Conservation (phyloP, 2,329 filamentous ascomycete species). For the Calonectria fujianensis region DNA sequence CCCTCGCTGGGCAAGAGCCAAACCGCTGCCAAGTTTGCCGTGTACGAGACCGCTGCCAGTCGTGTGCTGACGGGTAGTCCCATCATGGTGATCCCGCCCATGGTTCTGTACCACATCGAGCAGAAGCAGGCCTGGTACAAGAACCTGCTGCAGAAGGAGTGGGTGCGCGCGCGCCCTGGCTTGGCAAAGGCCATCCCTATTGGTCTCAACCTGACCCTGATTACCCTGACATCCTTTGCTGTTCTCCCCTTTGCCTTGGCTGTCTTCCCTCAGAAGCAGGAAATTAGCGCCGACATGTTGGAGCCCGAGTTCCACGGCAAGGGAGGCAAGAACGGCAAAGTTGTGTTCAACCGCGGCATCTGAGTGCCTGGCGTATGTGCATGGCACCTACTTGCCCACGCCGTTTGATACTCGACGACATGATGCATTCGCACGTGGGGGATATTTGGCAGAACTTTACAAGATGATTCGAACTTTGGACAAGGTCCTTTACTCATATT, state of each 20-base stretch:
- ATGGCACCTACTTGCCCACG: not conserved
- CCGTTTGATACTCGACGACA: not conserved
- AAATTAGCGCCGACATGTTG: constrained; percentile 82
- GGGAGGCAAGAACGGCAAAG: constrained; percentile 85
- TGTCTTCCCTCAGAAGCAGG: constrained; percentile 94
- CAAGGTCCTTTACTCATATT: not conserved
- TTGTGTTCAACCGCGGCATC: constrained; percentile 98
- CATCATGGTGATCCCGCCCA: constrained; percentile 96
- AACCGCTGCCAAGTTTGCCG: constrained; percentile 90
- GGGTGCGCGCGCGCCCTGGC: constrained; percentile 85
- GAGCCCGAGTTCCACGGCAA: constrained; percentile 91
- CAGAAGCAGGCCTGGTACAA: constrained; percentile 63
- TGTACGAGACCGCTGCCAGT: constrained; percentile 93
- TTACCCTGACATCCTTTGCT: constrained; percentile 89
- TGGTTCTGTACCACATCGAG: constrained; percentile 90
- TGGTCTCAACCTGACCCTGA: constrained; percentile 90
- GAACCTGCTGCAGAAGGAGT: constrained; percentile 76
- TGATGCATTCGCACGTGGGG: not conserved
- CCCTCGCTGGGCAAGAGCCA: constrained; percentile 88
- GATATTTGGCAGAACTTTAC: constrained; percentile 7
- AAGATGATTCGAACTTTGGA: not conserved
- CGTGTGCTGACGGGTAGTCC: constrained; percentile 95
- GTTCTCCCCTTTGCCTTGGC: constrained; percentile 92
- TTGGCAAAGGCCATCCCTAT: constrained; percentile 74
- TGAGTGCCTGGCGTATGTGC: constrained; percentile 62